A percentile compares a stretch with the other conserved stretches of the same genome.
Conservation (phyloP, 805 yeast species). For the Aciculoconidium aculeatum region DNA sequence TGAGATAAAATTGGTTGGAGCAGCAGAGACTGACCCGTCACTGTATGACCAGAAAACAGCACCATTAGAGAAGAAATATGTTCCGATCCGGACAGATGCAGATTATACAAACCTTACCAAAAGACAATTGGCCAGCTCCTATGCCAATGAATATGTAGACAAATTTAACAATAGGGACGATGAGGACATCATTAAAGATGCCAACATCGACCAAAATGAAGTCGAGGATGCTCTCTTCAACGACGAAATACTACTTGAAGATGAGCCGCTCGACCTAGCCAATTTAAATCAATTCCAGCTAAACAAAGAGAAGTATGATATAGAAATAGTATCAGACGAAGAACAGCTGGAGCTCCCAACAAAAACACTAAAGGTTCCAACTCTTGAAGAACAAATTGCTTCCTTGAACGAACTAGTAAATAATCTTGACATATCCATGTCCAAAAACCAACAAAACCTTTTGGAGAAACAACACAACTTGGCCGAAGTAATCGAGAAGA, state of each 20-base stretch:
- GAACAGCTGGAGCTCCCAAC: conserved; percentile 4
- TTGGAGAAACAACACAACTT: no score
- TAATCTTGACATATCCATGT: no score
- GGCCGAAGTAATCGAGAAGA: no score
- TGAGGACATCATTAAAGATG: conserved; percentile 7
- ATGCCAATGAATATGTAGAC: conserved; percentile 10
- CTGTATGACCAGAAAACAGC: background rate
- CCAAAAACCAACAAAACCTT: no score
- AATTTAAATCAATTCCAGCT: conserved; percentile 1
- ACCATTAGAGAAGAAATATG: conserved; percentile 6
- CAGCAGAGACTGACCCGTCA: background rate
- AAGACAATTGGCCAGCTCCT: conserved; percentile 4
- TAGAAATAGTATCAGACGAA: conserved; percentile 3
- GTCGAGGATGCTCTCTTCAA: conserved; percentile 4
- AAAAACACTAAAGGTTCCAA: conserved; percentile 1
- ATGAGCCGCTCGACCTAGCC: conserved; percentile 6
- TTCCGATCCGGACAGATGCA: conserved; percentile 5
- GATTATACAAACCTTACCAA: conserved; percentile 5
- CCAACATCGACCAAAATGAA: conserved; percentile 4
- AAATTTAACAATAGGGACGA: conserved; percentile 11
- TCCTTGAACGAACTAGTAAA: conserved; percentile 1
- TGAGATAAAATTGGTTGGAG: background rate
- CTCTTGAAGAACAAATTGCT: conserved; percentile 4
- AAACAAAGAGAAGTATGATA: conserved; percentile 4
- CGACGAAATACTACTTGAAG: conserved; percentile 5